phyloP scores from a whole-genome alignment of 2,329 filamentous ascomycete genomes.

The Penicillium freii region DNA sequence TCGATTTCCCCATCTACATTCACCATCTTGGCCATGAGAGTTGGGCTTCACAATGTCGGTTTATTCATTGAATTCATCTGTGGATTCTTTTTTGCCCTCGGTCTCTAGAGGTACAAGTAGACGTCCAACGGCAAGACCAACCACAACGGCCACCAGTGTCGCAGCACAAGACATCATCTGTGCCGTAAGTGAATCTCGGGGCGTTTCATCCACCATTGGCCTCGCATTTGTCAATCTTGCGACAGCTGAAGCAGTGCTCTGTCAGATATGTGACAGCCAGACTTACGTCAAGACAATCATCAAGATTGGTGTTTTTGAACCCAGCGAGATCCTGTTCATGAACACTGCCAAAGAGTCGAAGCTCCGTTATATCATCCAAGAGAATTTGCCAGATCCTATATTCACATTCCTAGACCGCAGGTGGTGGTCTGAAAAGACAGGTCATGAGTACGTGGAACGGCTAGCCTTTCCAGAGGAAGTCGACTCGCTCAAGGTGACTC shows the following conservation, averaged over 20 bases:
- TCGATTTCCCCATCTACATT: conserved; percentile 5
- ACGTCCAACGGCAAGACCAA: conserved; percentile 50
- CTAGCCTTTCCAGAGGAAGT: conserved; percentile 79
- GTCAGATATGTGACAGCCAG: conserved; percentile 89
- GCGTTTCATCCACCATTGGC: conserved; percentile 78
- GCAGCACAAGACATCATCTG: conserved; percentile 75
- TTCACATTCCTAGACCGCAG: conserved; percentile 69
- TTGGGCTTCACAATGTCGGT: conserved; percentile 13
- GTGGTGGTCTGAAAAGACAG: conserved; percentile 78
- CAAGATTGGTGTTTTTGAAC: conserved; percentile 77
- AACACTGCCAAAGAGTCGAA: conserved; percentile 72
- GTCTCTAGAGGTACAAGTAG: conserved; percentile 40
- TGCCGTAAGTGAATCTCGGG: conserved; percentile 83
- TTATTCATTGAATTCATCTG: conserved; percentile 8
- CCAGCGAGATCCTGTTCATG: conserved; percentile 76
- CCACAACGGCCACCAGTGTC: conserved; percentile 57
- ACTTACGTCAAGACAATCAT: conserved; percentile 86
- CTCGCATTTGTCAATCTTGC: conserved; percentile 84
- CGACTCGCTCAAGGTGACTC: conserved; percentile 74
- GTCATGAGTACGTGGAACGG: conserved; percentile 72
- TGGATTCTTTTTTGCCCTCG: conserved; percentile 23
- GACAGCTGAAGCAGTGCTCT: conserved; percentile 78
- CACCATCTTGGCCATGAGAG: background rate
- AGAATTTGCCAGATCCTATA: conserved; percentile 63
- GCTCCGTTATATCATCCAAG: conserved; percentile 69